These are phyloP conservation scores for Quercus dentata DNA, from an alignment of 306 rosid genomes.

Conservation along the genomic window DNA sequence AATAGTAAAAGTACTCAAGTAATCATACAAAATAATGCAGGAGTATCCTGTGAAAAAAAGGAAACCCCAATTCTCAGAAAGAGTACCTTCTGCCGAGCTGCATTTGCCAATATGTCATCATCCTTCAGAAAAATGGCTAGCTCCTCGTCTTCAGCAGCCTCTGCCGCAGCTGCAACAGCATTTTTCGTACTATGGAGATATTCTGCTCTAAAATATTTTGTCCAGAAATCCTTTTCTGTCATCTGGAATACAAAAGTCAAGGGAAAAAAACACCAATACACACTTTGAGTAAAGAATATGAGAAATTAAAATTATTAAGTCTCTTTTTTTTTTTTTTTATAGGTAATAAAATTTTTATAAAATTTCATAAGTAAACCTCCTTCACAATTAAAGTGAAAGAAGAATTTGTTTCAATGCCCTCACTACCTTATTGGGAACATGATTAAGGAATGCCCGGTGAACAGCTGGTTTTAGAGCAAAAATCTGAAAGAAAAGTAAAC, in stretches of 20 bases:
- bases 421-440: slow-evolving; percentile 82
- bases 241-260: slow-evolving; percentile 48
- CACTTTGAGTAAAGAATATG: not conserved
- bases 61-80: slow-evolving; percentile 4
- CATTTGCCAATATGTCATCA: slow-evolving; percentile 82
- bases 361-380: not conserved
- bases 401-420: slow-evolving; percentile 19
- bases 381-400: not conserved
- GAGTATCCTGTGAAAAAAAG: slow-evolving; percentile 9
- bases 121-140: slow-evolving; percentile 87
- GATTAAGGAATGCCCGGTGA: slow-evolving; percentile 78
- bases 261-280: slow-evolving; percentile 7
- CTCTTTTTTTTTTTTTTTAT: not conserved
- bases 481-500: slow-evolving; percentile 51
- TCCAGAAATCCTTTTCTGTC: slow-evolving; percentile 93
- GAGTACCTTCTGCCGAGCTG: slow-evolving; percentile 77
- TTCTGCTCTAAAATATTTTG: slow-evolving; percentile 91
- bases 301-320: not conserved
- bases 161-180: slow-evolving; percentile 84
- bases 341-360: not conserved
- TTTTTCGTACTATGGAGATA: slow-evolving; percentile 84
- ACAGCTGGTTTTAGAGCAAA: slow-evolving; percentile 95
- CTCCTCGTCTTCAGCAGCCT: slow-evolving; percentile 99
- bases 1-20: slow-evolving; percentile 4
- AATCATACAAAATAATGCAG: slow-evolving; percentile 22